Percentiles rank a stretch among this genome's conserved stretches.
Evolutionary conservation across 768 basidiomycete species (phyloP).

Genomic region (Lactarius sp.): DNA sequence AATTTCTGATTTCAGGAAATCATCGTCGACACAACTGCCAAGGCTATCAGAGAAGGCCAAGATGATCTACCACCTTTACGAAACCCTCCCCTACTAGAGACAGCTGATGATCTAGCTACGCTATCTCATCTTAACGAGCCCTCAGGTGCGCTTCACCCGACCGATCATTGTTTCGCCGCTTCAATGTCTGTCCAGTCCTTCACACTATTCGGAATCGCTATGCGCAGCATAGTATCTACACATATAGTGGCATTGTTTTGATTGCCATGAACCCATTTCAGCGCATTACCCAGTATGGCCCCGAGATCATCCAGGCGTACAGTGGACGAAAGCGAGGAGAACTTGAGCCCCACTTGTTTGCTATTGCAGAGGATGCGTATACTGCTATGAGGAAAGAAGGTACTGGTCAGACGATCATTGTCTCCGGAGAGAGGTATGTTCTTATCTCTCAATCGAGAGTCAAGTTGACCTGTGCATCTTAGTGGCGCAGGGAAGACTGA

Average conservation of each 20-base stretch:
- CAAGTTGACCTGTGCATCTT: slow-evolving; percentile 12
- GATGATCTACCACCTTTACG: slow-evolving; percentile 86
- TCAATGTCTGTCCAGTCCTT: slow-evolving; percentile 52
- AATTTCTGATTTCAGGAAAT: slow-evolving; percentile 54
- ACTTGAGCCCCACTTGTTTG: slow-evolving; percentile 95
- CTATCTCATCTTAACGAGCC: slow-evolving; percentile 98
- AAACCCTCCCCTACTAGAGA: slow-evolving; percentile 94
- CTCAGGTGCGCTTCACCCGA: slow-evolving; percentile 54
- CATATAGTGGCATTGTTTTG: slow-evolving; percentile 97
- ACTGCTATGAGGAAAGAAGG: slow-evolving; percentile 94
- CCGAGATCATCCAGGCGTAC: slow-evolving; percentile 96
- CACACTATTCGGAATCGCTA: slow-evolving; percentile 98
- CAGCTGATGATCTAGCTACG: slow-evolving; percentile 96
- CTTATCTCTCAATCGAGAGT: slow-evolving; percentile 19
- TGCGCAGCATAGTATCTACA: slow-evolving; percentile 95
- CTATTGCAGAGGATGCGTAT: slow-evolving; percentile 98
- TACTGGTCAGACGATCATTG: slow-evolving; percentile 97
- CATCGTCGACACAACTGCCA: slow-evolving; percentile 68
- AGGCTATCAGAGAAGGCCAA: slow-evolving; percentile 75
- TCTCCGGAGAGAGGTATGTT: slow-evolving; percentile 90
- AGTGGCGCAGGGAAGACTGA: slow-evolving; percentile 99
- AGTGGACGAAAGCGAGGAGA: slow-evolving; percentile 89
- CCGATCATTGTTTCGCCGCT: neutral
- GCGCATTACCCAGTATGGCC: slow-evolving; percentile 93
- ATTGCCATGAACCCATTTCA: slow-evolving; percentile 99